Evolutionary conservation across 192 early-diverging fungal species (phyloP).

Genomic region (Backusella psychrophila): DNA sequence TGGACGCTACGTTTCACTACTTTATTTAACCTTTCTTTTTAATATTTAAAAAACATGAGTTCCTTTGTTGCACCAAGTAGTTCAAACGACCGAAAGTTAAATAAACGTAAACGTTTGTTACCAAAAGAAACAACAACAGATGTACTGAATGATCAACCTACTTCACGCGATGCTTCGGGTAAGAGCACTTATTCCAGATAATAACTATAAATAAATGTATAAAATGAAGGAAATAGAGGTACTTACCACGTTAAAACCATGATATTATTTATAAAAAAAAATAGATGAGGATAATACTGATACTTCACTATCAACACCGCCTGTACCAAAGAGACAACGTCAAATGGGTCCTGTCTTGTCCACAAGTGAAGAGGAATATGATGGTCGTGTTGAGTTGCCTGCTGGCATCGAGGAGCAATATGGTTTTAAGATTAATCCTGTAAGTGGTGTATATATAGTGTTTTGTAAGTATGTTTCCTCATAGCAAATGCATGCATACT

Average conservation of each 20-base stretch:
- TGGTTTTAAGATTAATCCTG: slow-evolving; percentile 19
- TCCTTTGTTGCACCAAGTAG: not conserved
- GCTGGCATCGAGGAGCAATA: slow-evolving; percentile 12
- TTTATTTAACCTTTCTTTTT: not conserved
- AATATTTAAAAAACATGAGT: not conserved
- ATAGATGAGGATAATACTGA: slow-evolving; percentile 21
- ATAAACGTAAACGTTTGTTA: slow-evolving; percentile 6
- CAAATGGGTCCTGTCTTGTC: not conserved
- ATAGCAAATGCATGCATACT: not conserved
- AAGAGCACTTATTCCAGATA: not conserved
- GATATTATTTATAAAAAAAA: not conserved
- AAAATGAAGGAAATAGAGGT: not conserved
- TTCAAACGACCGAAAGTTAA: slow-evolving; percentile 1
- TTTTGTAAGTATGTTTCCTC: not conserved
- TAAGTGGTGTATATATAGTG: not conserved
- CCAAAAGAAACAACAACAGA: not conserved
- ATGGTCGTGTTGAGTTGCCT: not conserved
- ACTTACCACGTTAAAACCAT: not conserved
- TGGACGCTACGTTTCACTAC: not conserved
- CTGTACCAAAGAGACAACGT: slow-evolving; percentile 4
- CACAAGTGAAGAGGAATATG: slow-evolving; percentile 13
- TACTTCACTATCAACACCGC: not conserved
- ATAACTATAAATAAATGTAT: not conserved
- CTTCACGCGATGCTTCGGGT: slow-evolving; percentile 20
- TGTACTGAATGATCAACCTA: slow-evolving; percentile 7